Evolutionary conservation across 176 grass and related monocot species (phyloP).

Genomic region (Phoenix dactylifera): DNA sequence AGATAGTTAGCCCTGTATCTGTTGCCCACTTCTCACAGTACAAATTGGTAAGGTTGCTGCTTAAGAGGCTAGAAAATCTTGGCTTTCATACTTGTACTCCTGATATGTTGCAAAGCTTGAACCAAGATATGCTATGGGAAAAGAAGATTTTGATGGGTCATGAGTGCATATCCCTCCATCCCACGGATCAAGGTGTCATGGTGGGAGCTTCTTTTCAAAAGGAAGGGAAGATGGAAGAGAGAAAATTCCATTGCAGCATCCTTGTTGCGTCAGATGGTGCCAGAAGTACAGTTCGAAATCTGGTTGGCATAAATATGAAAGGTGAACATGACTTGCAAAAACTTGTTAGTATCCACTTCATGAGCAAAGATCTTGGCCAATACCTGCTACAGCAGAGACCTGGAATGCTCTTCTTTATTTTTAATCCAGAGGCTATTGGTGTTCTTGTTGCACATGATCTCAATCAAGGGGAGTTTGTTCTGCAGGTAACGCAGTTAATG

Average conservation of each 20-base stretch:
- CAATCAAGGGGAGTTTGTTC: slow-evolving; percentile 84
- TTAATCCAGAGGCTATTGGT: slow-evolving; percentile 68
- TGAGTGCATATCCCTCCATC: slow-evolving; percentile 55
- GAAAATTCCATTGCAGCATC: slow-evolving; percentile 56
- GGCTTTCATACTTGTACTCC: slow-evolving; percentile 46
- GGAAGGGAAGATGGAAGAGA: slow-evolving; percentile 38
- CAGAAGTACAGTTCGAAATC: slow-evolving; percentile 54
- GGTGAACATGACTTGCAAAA: slow-evolving; percentile 74
- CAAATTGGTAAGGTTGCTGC: slow-evolving; percentile 68
- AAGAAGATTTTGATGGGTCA: slow-evolving; percentile 84
- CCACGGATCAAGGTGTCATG: slow-evolving; percentile 43
- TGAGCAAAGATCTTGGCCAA: slow-evolving; percentile 67
- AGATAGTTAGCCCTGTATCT: slow-evolving; percentile 54
- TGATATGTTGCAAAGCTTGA: slow-evolving; percentile 18
- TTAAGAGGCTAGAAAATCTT: slow-evolving; percentile 61
- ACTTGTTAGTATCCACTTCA: slow-evolving; percentile 84
- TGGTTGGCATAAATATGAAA: slow-evolving; percentile 75
- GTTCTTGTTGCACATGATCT: slow-evolving; percentile 92
- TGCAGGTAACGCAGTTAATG: slow-evolving; percentile 51
- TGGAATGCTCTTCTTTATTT: slow-evolving; percentile 93
- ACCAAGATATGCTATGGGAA: slow-evolving; percentile 24
- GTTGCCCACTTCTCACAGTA: slow-evolving; percentile 92
- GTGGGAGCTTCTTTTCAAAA: slow-evolving; percentile 37
- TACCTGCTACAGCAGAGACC: slow-evolving; percentile 70
- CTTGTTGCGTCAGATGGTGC: slow-evolving; percentile 76